Base-by-base conservation (phyloP, 768 basidiomycete genomes). In the Omphalotus guepiniiformis region DNA sequence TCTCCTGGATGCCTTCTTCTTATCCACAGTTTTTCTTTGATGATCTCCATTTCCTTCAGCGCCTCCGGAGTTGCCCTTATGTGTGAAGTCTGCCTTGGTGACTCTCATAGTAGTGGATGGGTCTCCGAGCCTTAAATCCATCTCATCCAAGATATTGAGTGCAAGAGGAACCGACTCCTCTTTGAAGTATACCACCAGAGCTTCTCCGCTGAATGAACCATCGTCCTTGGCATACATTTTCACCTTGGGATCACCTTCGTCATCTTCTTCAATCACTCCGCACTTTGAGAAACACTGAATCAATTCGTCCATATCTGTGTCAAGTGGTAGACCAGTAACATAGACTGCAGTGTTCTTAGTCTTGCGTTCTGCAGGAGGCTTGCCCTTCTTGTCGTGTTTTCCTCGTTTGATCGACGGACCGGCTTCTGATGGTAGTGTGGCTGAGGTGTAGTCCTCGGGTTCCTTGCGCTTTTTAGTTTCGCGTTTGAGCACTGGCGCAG, bases 111-210 rank as follows among this genome's bases (percentile, higher is more conserved):
- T 67, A 12, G 85, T 81, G 6, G 75, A 75, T 6, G 85, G 66
- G 37, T 88, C 87, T 2, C 94, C 95, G 19, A 95, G 57, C 49
- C 92, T 72, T 51, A 99, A 69, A 63, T 96, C 93, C 2, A 90
- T 90, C 50, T 97, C 95, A 62, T 97, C 94, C 51, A 98, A 71
- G 44, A 98, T 72, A 55, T 75, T 86, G 52, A 89, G 60, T 7
- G 94, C 95, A 45, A 98, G 73, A 3, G 71, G 66, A 16, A 98
- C 96, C n/a, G 88, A 91, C 51, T 93, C 94, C 63, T 95, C 93
- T 65, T 96, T 96, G 75, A 97, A 95, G 66, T 89, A 99, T 27
- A 97, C 93, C 48, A 99, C 85, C 54, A 98, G 68, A 2, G 93
- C 95, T 55, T 98, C 95, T 30, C 96, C 95, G 55, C 80, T 96